These are phyloP conservation scores for Boletus reticuloceps DNA, from an alignment of 768 basidiomycete species.

Conservation along the genomic window DNA sequence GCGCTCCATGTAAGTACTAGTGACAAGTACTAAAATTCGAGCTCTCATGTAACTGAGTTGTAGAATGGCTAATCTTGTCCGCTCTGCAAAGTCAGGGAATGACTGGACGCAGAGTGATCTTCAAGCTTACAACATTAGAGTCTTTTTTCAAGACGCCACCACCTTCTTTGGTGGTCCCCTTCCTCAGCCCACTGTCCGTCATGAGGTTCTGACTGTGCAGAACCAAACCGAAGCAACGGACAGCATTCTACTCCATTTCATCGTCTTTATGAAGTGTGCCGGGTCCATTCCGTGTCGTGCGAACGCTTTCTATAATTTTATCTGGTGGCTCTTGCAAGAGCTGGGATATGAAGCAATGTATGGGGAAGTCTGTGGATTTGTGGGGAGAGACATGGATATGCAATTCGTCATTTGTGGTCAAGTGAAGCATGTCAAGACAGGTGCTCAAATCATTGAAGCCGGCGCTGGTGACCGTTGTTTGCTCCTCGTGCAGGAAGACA, in stretches of 20 bases:
- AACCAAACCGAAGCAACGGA: too few species aligned
- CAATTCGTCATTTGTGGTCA: background rate
- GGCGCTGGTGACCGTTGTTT: background rate
- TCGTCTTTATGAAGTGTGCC: too few species aligned
- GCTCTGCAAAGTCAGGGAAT: background rate
- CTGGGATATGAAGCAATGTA: too few species aligned
- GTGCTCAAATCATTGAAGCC: background rate
- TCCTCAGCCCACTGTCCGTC: too few species aligned
- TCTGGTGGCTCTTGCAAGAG: too few species aligned
- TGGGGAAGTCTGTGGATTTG: too few species aligned
- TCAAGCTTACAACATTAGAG: background rate
- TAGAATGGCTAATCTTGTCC: background rate
- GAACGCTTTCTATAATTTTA: too few species aligned
- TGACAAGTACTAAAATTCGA: background rate
- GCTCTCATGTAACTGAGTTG: background rate
- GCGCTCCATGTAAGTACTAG: too few species aligned
- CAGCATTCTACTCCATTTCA: too few species aligned
- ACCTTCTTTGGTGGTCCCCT: background rate
- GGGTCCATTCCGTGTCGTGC: too few species aligned
- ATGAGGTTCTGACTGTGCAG: too few species aligned
- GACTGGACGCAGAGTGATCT: background rate
- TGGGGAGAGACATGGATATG: background rate
- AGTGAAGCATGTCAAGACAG: background rate
- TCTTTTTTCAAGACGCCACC: background rate
- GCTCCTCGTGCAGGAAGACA: background rate